phyloP scores from a whole-genome alignment of 2,329 filamentous ascomycete species.

The Fusarium transvaalense region DNA sequence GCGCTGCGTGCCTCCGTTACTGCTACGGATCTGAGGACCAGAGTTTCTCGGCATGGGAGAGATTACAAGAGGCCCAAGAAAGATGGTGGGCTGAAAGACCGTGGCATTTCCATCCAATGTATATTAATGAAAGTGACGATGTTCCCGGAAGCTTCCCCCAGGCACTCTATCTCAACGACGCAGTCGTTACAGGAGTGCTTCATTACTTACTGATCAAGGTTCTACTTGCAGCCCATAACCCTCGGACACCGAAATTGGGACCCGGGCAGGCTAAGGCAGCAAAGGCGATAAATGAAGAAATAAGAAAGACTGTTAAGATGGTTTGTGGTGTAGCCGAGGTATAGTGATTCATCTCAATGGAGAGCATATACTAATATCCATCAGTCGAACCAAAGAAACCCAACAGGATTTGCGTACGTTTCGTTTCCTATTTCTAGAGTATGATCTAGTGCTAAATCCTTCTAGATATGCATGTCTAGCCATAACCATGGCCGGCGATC shows the following conservation, averaged over 20 bases:
- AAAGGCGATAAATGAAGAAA: constrained; percentile 46
- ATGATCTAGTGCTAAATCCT: not conserved
- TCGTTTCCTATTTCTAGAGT: not conserved
- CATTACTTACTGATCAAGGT: constrained; percentile 49
- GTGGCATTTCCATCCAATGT: constrained; percentile 49
- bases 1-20: constrained; percentile 47
- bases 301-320: constrained; percentile 47
- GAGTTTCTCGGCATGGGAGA: constrained; percentile 42
- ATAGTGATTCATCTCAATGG: not conserved
- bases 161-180: constrained; percentile 47
- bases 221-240: constrained; percentile 48
- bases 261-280: constrained; percentile 46
- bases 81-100: constrained; percentile 49
- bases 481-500: constrained; percentile 54
- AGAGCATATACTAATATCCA: not conserved
- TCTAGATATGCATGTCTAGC: constrained; percentile 48
- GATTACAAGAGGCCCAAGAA: constrained; percentile 43
- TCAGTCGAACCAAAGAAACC: constrained; percentile 42
- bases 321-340: constrained; percentile 50
- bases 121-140: constrained; percentile 28
- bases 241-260: constrained; percentile 45
- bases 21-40: constrained; percentile 49
- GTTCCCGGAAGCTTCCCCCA: constrained; percentile 37
- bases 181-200: constrained; percentile 47
- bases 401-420: constrained; percentile 41